Evolutionary conservation across 257 asterid species (phyloP).

Genomic region (Lycium ferocissimum): DNA sequence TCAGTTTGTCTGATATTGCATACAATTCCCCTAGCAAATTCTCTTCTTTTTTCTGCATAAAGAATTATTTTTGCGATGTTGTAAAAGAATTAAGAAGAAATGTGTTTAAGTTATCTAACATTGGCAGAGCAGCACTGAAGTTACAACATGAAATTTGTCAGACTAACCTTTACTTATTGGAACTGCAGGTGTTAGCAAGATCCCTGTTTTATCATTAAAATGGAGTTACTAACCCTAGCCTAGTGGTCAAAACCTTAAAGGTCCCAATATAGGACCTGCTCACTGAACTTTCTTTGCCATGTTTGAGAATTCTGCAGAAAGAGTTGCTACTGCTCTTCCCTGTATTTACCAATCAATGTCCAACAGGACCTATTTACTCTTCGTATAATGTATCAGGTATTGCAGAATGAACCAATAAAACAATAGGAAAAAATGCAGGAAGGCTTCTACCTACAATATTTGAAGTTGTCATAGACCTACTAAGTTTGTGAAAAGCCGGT

Average conservation of each 20-base stretch:
- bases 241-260: not conserved
- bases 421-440: constrained; percentile 8
- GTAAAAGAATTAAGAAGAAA: constrained; percentile 7
- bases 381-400: not conserved
- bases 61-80: not conserved
- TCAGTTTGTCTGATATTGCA: constrained; percentile 16
- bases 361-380: constrained; percentile 21
- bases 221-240: not conserved
- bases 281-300: not conserved
- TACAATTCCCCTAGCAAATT: constrained; percentile 27
- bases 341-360: not conserved
- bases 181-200: constrained; percentile 9
- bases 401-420: not conserved
- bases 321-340: not conserved
- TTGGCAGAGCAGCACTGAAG: constrained; percentile 27
- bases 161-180: not conserved
- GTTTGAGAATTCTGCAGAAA: not conserved
- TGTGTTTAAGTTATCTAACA: not conserved
- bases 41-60: constrained; percentile 27
- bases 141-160: constrained; percentile 6
- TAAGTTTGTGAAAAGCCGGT: not conserved
- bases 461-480: not conserved
- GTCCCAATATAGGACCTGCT: constrained; percentile 3
- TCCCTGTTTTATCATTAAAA: not conserved
- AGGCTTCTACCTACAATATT: constrained; percentile 7